Evolutionary conservation across 257 asterid species (phyloP).

Genomic region (Galeopsis tetrahit): DNA sequence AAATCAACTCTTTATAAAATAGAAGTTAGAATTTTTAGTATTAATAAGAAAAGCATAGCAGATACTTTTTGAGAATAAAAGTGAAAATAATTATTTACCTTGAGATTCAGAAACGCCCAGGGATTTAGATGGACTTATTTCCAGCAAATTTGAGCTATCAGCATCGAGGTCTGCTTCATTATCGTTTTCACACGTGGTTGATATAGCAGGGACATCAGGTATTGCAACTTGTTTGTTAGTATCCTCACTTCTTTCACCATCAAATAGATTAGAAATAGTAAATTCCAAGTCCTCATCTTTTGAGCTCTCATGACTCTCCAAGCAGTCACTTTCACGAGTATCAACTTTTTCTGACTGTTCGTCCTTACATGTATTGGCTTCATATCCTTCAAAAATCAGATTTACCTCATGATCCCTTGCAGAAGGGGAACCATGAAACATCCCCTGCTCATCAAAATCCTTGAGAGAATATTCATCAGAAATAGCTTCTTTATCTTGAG

Average conservation of each 20-base stretch:
- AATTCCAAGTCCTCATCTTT: constrained; percentile 10
- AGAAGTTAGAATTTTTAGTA: not conserved
- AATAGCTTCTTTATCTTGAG: constrained; percentile 27
- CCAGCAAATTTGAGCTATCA: constrained; percentile 33
- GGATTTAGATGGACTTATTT: constrained; percentile 30
- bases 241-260: constrained; percentile 30
- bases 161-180: constrained; percentile 9
- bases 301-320: constrained; percentile 19
- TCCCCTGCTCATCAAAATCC: constrained; percentile 25
- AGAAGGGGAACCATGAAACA: constrained; percentile 26
- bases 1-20: not conserved
- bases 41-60: not conserved
- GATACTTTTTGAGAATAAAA: not conserved
- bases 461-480: constrained; percentile 23
- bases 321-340: constrained; percentile 29
- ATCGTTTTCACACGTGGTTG: constrained; percentile 3
- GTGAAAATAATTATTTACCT: constrained; percentile 33
- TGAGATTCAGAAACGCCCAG: constrained; percentile 8
- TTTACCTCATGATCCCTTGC: constrained; percentile 27
- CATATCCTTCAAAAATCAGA: constrained; percentile 31
- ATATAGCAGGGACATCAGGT: constrained; percentile 19
- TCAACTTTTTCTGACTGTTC: constrained; percentile 22
- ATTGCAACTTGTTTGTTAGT: not conserved
- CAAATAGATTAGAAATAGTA: constrained; percentile 28
- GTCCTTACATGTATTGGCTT: constrained; percentile 4